phyloP scores from a whole-genome alignment of 768 basidiomycete genomes.

The Auriscalpium microsporum region DNA sequence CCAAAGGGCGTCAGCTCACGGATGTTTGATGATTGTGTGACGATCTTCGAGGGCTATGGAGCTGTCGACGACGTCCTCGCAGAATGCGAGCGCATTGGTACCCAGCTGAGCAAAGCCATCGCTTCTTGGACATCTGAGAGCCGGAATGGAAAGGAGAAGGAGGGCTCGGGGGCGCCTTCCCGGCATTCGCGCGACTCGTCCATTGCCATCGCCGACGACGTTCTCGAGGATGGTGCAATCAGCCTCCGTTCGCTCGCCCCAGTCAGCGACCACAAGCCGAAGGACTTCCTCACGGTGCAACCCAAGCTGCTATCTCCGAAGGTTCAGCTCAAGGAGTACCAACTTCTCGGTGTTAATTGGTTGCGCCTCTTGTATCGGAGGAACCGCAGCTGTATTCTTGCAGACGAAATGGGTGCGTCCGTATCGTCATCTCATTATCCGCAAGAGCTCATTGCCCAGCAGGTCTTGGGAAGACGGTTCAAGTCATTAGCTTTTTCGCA shows the following conservation, averaged over 20 bases:
- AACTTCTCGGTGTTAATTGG: constrained; percentile 97
- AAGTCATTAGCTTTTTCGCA: constrained; percentile 96
- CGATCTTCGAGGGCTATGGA: constrained; percentile 78
- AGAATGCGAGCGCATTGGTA: constrained; percentile 82
- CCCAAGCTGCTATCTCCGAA: constrained; percentile 58
- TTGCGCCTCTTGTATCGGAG: constrained; percentile 77
- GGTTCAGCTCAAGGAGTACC: constrained; percentile 89
- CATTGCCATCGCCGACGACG: constrained; percentile 24
- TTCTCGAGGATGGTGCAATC: constrained; percentile 52
- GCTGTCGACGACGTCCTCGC: constrained; percentile 84
- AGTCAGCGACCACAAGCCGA: constrained; percentile 32
- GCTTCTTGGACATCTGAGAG: constrained; percentile 57
- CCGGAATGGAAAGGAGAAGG: constrained; percentile 28
- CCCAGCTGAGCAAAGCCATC: constrained; percentile 63
- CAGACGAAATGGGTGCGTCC: constrained; percentile 94
- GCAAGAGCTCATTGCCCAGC: constrained; percentile 6
- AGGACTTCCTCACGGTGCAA: constrained; percentile 67
- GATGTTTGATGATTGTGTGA: constrained; percentile 84
- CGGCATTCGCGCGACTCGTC: constrained; percentile 10
- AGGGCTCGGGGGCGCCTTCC: constrained; percentile 26
- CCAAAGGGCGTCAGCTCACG: constrained; percentile 79
- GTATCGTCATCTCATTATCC: constrained; percentile 1
- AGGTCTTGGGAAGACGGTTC: constrained; percentile 98
- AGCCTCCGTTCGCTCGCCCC: constrained; percentile 41
- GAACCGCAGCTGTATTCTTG: constrained; percentile 86